phyloP scores from a whole-genome alignment of 306 rosid genomes.

The Acacia crassicarpa region DNA sequence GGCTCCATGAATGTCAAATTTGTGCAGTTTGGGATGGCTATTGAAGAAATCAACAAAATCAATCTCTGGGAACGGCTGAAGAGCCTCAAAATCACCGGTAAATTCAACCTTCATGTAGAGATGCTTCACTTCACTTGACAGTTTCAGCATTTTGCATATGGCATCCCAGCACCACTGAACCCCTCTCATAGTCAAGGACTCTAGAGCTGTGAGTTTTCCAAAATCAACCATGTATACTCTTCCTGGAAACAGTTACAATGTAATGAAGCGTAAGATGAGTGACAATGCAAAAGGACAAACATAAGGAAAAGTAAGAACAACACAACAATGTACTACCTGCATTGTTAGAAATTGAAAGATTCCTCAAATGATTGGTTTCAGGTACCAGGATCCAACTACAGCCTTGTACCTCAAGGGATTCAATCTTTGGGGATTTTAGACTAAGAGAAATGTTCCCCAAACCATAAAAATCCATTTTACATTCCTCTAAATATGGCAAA shows the following conservation, averaged over 20 bases:
- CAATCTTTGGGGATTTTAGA: conserved; percentile 63
- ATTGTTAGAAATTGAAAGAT: conserved; percentile 73
- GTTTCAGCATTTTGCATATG: conserved; percentile 74
- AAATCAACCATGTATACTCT: conserved; percentile 90
- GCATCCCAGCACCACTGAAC: conserved; percentile 97
- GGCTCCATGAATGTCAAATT: conserved; percentile 93
- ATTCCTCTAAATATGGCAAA: conserved; percentile 62
- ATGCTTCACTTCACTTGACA: conserved; percentile 86
- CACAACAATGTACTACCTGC: conserved; percentile 54
- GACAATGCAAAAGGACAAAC: not conserved
- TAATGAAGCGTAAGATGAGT: not conserved
- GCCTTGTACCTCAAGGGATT: conserved; percentile 92
- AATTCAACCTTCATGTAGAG: conserved; percentile 96
- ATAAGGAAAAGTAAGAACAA: not conserved
- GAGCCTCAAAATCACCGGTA: conserved; percentile 80
- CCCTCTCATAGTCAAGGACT: conserved; percentile 77
- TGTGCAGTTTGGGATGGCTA: conserved; percentile 71
- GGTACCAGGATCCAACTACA: conserved; percentile 89
- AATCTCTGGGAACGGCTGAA: conserved; percentile 91
- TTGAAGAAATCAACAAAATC: conserved; percentile 94
- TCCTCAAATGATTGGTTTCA: conserved; percentile 56
- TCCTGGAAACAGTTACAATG: conserved; percentile 50
- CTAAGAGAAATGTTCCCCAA: conserved; percentile 68
- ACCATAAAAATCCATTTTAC: conserved; percentile 92
- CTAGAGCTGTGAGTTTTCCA: conserved; percentile 70